These are phyloP conservation scores for Pseudocercospora ulei DNA, from an alignment of 2,329 filamentous ascomycete species.

Conservation along the genomic window DNA sequence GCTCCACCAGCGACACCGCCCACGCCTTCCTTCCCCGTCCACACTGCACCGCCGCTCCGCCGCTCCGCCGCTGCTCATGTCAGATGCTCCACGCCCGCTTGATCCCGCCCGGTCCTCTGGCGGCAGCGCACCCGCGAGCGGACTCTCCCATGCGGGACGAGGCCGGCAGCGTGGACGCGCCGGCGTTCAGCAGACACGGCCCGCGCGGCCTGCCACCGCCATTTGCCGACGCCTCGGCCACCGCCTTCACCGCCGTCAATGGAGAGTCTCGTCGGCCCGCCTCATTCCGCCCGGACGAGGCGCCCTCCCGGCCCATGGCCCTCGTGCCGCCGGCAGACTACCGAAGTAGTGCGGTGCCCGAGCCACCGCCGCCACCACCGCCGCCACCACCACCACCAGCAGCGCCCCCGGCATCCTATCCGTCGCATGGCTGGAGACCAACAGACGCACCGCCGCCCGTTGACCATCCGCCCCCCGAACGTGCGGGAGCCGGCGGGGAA, in stretches of 20 bases:
- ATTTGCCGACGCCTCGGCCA: conserved; percentile 17
- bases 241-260: conserved; percentile 32
- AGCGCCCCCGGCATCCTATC: conserved; percentile 11
- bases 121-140: conserved; percentile 12
- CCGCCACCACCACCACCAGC: no score
- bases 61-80: conserved; percentile 16
- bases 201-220: conserved; percentile 19
- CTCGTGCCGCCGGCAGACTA: conserved; percentile 11
- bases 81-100: conserved; percentile 14
- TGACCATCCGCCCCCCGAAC: conserved; percentile 5
- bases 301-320: conserved; percentile 8
- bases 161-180: conserved; percentile 16
- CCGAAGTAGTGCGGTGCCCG: conserved; percentile 5
- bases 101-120: conserved; percentile 15
- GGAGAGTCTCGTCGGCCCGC: conserved; percentile 21
- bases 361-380: conserved; percentile 5
- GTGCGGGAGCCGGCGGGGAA: conserved; percentile 3
- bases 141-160: conserved; percentile 24
- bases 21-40: conserved; percentile 2
- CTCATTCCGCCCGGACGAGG: conserved; percentile 19
- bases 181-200: conserved; percentile 16
- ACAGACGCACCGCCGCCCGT: conserved; percentile 12
- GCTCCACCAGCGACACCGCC: conserved; percentile 7
- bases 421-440: conserved; percentile 23
- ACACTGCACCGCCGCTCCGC: no score